Percentiles rank a stretch among this genome's conserved stretches.
These are phyloP conservation scores for Closterium sp. DNA, from an alignment of 139 green algal species.

Conservation along the genomic window DNA sequence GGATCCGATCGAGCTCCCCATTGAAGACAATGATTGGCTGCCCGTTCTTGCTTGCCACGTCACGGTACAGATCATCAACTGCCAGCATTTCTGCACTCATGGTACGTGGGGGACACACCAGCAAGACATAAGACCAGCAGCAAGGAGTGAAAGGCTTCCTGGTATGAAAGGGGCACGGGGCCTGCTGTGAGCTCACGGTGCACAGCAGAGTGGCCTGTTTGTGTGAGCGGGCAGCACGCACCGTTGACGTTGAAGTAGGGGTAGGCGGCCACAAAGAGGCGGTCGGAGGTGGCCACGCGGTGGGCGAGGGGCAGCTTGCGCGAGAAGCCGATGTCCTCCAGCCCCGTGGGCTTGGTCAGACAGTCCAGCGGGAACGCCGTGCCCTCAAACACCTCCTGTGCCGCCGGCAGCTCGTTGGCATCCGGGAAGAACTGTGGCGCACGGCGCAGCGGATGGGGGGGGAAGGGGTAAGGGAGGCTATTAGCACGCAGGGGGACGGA, in stretches of 20 bases:
- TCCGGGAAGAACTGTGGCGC: constrained; percentile 44
- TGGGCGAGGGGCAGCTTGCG: constrained; percentile 50
- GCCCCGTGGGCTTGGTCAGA: constrained; percentile 63
- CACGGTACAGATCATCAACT: constrained; percentile 66
- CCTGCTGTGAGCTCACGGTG: too few relatives aligned
- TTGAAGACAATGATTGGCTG: constrained; percentile 84
- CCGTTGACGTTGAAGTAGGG: constrained; percentile 62
- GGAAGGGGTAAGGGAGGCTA: neutral
- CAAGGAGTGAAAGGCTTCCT: too few relatives aligned
- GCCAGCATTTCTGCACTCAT: constrained; percentile 67
- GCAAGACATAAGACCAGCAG: neutral
- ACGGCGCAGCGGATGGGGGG: neutral
- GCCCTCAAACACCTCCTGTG: constrained; percentile 27
- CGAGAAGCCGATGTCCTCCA: constrained; percentile 65
- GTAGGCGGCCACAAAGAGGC: constrained; percentile 73
- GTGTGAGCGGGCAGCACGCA: neutral
- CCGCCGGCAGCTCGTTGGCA: constrained; percentile 25
- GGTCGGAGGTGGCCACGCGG: constrained; percentile 57
- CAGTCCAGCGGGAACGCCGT: constrained; percentile 65
- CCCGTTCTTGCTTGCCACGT: constrained; percentile 22
- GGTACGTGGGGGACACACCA: neutral
- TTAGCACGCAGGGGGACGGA: neutral
- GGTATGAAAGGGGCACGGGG: too few relatives aligned
- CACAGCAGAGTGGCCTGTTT: neutral
- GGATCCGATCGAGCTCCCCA: constrained; percentile 79